phyloP scores from a whole-genome alignment of 371 early-diverging fungal genomes.

The Mortierella sp. region DNA sequence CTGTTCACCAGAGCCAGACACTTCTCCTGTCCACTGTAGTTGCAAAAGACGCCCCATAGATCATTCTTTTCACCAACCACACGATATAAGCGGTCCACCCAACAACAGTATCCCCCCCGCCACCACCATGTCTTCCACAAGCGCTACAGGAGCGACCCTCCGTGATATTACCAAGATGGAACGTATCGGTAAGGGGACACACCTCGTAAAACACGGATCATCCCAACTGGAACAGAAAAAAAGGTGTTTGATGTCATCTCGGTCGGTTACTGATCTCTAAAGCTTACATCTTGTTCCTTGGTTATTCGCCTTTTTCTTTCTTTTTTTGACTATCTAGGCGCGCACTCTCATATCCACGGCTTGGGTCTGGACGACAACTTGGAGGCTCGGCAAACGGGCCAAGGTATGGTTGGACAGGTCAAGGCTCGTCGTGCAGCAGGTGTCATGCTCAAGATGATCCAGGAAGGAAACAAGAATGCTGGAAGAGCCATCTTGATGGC shows the following conservation, averaged over 20 bases:
- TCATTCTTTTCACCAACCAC: no score
- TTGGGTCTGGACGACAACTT: conserved; percentile 92
- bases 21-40: no score
- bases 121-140: conserved; percentile 34
- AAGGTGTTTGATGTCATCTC: no score
- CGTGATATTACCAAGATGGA: conserved; percentile 62
- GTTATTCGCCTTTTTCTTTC: neutral
- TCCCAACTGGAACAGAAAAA: no score
- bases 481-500: conserved; percentile 97
- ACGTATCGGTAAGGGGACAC: conserved; percentile 65
- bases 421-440: conserved; percentile 97
- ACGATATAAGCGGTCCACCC: no score
- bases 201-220: no score
- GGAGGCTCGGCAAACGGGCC: conserved; percentile 85
- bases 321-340: conserved; percentile 64
- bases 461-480: conserved; percentile 96
- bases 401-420: conserved; percentile 98
- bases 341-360: conserved; percentile 97
- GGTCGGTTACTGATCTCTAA: no score
- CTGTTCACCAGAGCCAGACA: no score
- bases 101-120: no score
- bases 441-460: conserved; percentile 92
- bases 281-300: neutral
- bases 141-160: conserved; percentile 54
- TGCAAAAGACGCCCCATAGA: no score